Conservation (phyloP, 1,139 yeast genomes). For the Arxiozyma bovina region DNA sequence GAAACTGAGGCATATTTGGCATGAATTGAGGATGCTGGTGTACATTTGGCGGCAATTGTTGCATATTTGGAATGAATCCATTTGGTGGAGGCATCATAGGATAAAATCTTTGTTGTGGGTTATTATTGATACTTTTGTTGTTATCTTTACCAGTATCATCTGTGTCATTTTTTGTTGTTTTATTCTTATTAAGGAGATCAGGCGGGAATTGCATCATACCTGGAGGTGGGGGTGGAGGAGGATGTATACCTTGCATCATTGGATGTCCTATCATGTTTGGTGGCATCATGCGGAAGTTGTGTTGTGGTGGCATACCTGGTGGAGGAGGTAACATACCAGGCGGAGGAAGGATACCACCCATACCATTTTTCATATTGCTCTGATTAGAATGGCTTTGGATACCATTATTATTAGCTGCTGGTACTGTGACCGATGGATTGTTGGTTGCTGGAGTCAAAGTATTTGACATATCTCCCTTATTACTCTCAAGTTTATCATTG, state of each 20-base stretch:
- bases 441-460: neutral
- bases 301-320: slow-evolving; percentile 9
- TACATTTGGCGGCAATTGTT: slow-evolving; percentile 11
- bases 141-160: neutral
- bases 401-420: neutral
- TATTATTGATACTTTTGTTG: neutral
- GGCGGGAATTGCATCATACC: slow-evolving; percentile 7
- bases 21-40: slow-evolving; percentile 9
- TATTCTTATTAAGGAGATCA: neutral
- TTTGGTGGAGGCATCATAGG: slow-evolving; percentile 19
- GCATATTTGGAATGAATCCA: slow-evolving; percentile 17
- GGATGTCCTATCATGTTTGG: slow-evolving; percentile 22
- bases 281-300: slow-evolving; percentile 24
- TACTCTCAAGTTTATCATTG: neutral
- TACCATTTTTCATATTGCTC: neutral
- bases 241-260: slow-evolving; percentile 9
- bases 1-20: slow-evolving; percentile 13
- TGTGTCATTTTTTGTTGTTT: neutral
- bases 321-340: slow-evolving; percentile 7
- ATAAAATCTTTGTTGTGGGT: slow-evolving; percentile 4
- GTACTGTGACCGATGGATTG: neutral
- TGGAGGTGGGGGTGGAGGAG: slow-evolving; percentile 10
- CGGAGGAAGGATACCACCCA: slow-evolving; percentile 9
- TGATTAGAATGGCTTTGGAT: neutral
- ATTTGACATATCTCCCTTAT: neutral